Evolutionary conservation across 2,329 filamentous ascomycete genomes (phyloP).

Genomic region (Calonectria henricotiae): DNA sequence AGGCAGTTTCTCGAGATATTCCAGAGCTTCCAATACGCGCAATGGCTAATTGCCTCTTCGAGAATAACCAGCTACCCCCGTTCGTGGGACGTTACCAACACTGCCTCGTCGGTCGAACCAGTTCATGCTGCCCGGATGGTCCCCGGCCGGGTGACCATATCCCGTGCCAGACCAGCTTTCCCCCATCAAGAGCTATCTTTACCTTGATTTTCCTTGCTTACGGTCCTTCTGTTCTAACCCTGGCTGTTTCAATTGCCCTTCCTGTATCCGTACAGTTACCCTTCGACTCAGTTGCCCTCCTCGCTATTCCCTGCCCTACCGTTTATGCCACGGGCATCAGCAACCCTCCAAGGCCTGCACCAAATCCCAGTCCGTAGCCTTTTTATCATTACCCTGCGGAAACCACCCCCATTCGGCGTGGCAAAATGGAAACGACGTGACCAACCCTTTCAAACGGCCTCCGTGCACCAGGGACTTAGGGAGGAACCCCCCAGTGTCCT

Average conservation of each 20-base stretch:
- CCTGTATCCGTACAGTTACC: conserved; percentile 32
- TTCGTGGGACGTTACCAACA: conserved; percentile 43
- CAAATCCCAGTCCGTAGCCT: background rate
- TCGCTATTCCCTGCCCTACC: conserved; percentile 15
- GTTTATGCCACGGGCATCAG: conserved; percentile 19
- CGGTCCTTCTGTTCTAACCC: conserved; percentile 32
- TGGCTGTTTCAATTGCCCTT: conserved; percentile 42
- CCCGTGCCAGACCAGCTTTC: conserved; percentile 39
- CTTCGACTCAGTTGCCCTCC: conserved; percentile 45
- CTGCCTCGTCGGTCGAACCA: conserved; percentile 40
- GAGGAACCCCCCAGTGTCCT: conserved; percentile 46
- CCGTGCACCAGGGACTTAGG: conserved; percentile 34
- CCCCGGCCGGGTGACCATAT: conserved; percentile 38
- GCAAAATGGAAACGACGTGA: conserved; percentile 28
- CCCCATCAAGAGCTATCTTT: conserved; percentile 20
- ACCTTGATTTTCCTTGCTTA: conserved; percentile 29
- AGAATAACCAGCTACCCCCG: conserved; percentile 39
- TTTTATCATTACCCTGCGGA: conserved; percentile 25
- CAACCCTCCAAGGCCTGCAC: conserved; percentile 30
- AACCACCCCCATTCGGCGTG: conserved; percentile 39
- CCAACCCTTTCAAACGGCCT: conserved; percentile 38
- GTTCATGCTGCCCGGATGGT: conserved; percentile 43
- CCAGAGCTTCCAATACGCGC: conserved; percentile 5
- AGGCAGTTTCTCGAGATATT: conserved; percentile 16
- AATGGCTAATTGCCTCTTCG: conserved; percentile 24